Conservation (phyloP, 257 asterid genomes). For the Phtheirospermum japonicum region DNA sequence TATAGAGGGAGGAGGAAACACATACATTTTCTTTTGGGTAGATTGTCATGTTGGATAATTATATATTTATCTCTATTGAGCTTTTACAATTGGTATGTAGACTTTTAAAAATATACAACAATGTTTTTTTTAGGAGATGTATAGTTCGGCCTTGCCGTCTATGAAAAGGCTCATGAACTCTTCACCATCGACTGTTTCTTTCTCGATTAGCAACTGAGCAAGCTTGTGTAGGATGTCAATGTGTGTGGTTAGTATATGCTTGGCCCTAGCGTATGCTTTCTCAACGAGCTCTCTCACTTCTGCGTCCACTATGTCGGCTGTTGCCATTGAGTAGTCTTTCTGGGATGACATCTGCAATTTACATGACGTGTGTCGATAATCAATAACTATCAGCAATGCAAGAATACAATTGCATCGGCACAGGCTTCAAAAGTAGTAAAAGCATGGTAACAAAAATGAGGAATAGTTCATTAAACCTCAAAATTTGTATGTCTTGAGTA, state of each 20-base stretch:
- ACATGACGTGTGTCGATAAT: constrained; percentile 1
- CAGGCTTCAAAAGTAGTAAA: neutral
- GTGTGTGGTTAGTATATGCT: constrained; percentile 55
- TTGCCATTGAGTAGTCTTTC: constrained; percentile 98
- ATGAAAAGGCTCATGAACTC: constrained; percentile 99
- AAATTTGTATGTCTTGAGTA: neutral
- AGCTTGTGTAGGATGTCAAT: constrained; percentile 89
- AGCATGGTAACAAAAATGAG: no score
- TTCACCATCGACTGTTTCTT: constrained; percentile 95
- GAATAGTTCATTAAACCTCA: no score
- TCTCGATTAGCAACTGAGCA: constrained; percentile 80
- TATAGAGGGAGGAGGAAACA: constrained; percentile 21
- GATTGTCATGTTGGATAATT: neutral
- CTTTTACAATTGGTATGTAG: neutral
- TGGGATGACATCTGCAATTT: constrained; percentile 52
- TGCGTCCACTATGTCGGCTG: constrained; percentile 88
- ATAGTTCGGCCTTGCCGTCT: constrained; percentile 89
- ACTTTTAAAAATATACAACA: neutral
- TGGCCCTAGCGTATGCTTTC: constrained; percentile 73
- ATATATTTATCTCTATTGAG: neutral
- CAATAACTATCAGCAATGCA: neutral
- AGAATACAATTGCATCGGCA: neutral
- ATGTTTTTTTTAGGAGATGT: constrained; percentile 37
- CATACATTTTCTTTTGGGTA: neutral
- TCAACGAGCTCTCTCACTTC: constrained; percentile 89